Evolutionary conservation across 1,284 basidiomycete genomes (phyloP), one percentile per base, ranked within the genome.

Genomic region (Ustilago trichophora): DNA sequence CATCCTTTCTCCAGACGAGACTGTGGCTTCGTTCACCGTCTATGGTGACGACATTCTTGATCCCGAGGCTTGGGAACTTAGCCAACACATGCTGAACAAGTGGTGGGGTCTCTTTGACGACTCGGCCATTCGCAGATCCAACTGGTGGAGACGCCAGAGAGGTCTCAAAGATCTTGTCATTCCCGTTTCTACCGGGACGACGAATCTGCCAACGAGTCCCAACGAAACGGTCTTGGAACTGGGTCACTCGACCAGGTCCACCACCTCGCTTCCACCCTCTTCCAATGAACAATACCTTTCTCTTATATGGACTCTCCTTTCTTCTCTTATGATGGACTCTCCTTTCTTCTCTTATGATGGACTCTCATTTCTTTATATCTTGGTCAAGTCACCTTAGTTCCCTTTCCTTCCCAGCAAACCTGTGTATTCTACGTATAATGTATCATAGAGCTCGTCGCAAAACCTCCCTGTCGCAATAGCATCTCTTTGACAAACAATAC

Each of bases 81-180:
- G 52, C 53, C 42, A 70, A 27, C 35, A 42, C 1, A 63, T 71
- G 45, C 27, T 52, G 6, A 34, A 22, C 4, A 73, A 73, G 46
- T 75, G 72, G 72, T 64, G 50, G 49, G 60, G 64, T 3, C 47
- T 75, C 12, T 59, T 73, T n/a, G 72, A 75, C 36, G 52, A 60
- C 4, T 49, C 59, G 3, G 44, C 56, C 16, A 7, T 75, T 12
- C 45, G 49, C 18, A 47, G 71, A 16, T 62, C 71, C 25, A 72
- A 68, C 19, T 75, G 65, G 62, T 75, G 72, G 72, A 42, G 72
- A 29, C 48, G 58, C 24, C 70, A 64, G 47, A 58, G 71, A 18
- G 66, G 67, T 3, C 44, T 73, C 10, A 4, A 22, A 2, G 25
- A 42, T 7, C 55, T 58, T 21, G 22, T 33, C 19, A 8, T 44